phyloP scores from a whole-genome alignment of 2,329 filamentous ascomycete species.

The Microsporum canis region DNA sequence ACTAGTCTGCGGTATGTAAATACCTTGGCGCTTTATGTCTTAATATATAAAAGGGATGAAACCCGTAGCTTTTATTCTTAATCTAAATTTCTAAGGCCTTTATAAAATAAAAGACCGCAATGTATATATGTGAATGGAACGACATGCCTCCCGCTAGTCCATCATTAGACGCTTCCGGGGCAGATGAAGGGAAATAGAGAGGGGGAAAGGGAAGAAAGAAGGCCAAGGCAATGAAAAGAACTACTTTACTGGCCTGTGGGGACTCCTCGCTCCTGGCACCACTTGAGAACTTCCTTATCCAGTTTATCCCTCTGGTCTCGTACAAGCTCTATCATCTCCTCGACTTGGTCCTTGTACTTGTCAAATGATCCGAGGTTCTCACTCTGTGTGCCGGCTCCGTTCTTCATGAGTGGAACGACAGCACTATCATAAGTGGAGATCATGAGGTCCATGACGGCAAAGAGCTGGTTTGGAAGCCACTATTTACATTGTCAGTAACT shows the following conservation, averaged over 20 bases:
- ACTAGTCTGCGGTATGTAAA: no score
- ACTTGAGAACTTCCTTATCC: conserved; percentile 34
- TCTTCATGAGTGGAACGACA: conserved; percentile 25
- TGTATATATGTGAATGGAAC: background rate
- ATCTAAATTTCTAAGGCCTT: background rate
- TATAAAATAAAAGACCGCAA: background rate
- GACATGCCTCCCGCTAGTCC: background rate
- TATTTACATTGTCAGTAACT: conserved; percentile 22
- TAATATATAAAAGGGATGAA: background rate
- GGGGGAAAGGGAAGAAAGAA: background rate
- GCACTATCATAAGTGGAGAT: conserved; percentile 33
- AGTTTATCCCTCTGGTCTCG: conserved; percentile 28
- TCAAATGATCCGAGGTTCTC: conserved; percentile 18
- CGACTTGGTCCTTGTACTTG: conserved; percentile 20
- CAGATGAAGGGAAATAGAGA: background rate
- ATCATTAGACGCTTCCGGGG: background rate
- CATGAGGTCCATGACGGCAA: conserved; percentile 37
- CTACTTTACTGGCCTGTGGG: background rate
- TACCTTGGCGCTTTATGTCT: no score
- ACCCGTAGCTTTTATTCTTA: background rate
- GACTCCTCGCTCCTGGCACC: conserved; percentile 36
- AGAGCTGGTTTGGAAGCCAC: conserved; percentile 40
- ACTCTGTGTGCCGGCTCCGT: conserved; percentile 12
- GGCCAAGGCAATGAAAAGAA: background rate
- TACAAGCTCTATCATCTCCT: conserved; percentile 27